These are phyloP conservation scores for Leishmania amazonensis DNA, from an alignment of 208 protist genomes.

Conservation along the genomic window DNA sequence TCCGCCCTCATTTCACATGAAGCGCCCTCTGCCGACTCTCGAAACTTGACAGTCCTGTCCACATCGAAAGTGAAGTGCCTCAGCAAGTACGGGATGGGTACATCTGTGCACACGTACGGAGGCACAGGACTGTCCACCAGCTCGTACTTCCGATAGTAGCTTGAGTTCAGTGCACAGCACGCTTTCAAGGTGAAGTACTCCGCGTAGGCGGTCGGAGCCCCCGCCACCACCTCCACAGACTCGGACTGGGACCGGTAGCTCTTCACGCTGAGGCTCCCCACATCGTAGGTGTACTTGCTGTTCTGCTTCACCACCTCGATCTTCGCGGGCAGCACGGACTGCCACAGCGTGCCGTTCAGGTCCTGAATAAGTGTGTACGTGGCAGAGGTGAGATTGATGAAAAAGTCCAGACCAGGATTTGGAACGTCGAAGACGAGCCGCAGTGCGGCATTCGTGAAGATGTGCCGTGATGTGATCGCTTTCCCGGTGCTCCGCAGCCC, in stretches of 20 bases:
- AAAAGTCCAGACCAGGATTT: slow-evolving; percentile 31
- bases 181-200: slow-evolving; percentile 20
- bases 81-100: slow-evolving; percentile 11
- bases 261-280: slow-evolving; percentile 16
- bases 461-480: slow-evolving; percentile 2
- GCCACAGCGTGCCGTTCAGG: slow-evolving; percentile 26
- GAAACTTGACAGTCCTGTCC: not conserved
- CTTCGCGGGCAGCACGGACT: slow-evolving; percentile 6
- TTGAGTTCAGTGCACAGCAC: slow-evolving; percentile 23
- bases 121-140: slow-evolving; percentile 31
- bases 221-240: slow-evolving; percentile 14
- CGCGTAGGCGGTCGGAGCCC: slow-evolving; percentile 7
- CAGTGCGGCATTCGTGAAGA: slow-evolving; percentile 19
- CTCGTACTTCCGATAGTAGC: slow-evolving; percentile 23
- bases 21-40: not conserved
- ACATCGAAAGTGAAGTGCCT: slow-evolving; percentile 12
- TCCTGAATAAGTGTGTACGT: slow-evolving; percentile 19
- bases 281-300: slow-evolving; percentile 27
- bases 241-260: slow-evolving; percentile 35
- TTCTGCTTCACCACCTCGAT: slow-evolving; percentile 28
- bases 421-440: slow-evolving; percentile 30
- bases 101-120: slow-evolving; percentile 20
- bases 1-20: slow-evolving; percentile 1
- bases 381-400: slow-evolving; percentile 25
- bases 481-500: slow-evolving; percentile 4